Percentiles rank a stretch among this genome's conserved stretches.
phyloP scores from a whole-genome alignment of 2,329 filamentous ascomycete species.

The Cercospora zeae-maydis region DNA sequence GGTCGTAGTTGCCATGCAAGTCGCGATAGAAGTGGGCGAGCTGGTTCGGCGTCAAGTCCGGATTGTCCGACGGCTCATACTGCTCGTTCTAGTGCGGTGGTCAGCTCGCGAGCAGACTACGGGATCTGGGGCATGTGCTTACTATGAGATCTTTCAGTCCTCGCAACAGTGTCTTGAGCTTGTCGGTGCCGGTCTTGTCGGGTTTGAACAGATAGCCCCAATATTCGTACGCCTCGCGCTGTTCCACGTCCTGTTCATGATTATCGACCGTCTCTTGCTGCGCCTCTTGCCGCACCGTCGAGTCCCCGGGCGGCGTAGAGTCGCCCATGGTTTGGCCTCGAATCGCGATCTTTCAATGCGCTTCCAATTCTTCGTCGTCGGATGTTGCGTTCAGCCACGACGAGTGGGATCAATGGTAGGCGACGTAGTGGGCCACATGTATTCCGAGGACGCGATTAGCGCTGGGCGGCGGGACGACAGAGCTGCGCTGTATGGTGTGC shows the following conservation, averaged over 20 bases:
- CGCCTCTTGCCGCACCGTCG: conserved; percentile 10
- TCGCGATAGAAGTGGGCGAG: conserved; percentile 50
- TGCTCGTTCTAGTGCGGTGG: conserved; percentile 38
- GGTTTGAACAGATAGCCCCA: conserved; percentile 51
- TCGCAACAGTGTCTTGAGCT: conserved; percentile 45
- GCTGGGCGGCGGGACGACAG: not conserved
- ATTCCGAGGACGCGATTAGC: not conserved
- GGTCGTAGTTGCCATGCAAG: conserved; percentile 47
- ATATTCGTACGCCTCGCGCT: conserved; percentile 47
- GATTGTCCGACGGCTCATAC: conserved; percentile 43
- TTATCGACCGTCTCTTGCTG: conserved; percentile 16
- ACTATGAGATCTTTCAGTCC: conserved; percentile 49
- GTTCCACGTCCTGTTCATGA: conserved; percentile 30
- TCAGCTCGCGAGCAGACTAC: not conserved
- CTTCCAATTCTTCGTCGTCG: not conserved
- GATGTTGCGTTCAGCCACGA: not conserved
- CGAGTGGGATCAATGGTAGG: not conserved
- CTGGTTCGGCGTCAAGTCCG: conserved; percentile 49
- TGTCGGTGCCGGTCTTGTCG: conserved; percentile 51
- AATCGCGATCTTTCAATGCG: not conserved
- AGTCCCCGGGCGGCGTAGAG: conserved; percentile 4
- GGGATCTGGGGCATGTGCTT: conserved; percentile 11
- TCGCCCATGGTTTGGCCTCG: not conserved
- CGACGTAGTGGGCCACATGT: not conserved
- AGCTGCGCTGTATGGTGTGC: not conserved